Evolutionary conservation across 768 basidiomycete genomes (phyloP), one percentile per base, ranked within the genome.

Genomic region (Boletus sp.): DNA sequence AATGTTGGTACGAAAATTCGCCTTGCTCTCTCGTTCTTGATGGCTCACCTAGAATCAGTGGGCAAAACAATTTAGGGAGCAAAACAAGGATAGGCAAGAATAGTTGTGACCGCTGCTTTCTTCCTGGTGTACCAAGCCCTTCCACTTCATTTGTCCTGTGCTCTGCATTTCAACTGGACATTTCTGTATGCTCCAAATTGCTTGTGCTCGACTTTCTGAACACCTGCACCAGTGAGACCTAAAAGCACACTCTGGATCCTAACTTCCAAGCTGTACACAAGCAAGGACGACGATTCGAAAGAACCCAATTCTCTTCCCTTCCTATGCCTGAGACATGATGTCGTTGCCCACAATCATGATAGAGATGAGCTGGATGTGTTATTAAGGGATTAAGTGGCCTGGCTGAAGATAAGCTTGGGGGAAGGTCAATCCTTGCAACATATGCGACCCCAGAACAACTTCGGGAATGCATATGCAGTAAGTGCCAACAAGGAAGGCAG

Each of bases 1-100:
- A 1, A 86, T 87, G 83, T 74, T 79, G 74, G 91, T 90, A 60
- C 55, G 87, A 73, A 52, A 18, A 15, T 9, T 30, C 18, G 24
- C n/a, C 0, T 42, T 32, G 28, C 28, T 47, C 33, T 41, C 33
- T 55, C 28, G 32, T 58, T 20, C 45, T 52, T 9, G 10, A 50
- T 7, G 36, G 53, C 53, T 64, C 18, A 57, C 20, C 2, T 18
- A 17, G 18, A 52, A 39, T 45, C 40, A 82, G 82, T 82, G 81
- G 81, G 74, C 81, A 20, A 79, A 76, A 60, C 76, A 83, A 58
- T 83, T 78, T 64, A 76, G 68, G 68, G 63, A 75, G 7, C 63
- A 70, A 49, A 50, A 20, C 11, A 61, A 64, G 29, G 63, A 62
- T 52, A 59, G 45, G 29, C 58, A 20, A 50, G 57, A 59, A 42